Base-by-base conservation (phyloP, 495 filamentous ascomycete genomes). In the Tuber microsphaerosporum region DNA sequence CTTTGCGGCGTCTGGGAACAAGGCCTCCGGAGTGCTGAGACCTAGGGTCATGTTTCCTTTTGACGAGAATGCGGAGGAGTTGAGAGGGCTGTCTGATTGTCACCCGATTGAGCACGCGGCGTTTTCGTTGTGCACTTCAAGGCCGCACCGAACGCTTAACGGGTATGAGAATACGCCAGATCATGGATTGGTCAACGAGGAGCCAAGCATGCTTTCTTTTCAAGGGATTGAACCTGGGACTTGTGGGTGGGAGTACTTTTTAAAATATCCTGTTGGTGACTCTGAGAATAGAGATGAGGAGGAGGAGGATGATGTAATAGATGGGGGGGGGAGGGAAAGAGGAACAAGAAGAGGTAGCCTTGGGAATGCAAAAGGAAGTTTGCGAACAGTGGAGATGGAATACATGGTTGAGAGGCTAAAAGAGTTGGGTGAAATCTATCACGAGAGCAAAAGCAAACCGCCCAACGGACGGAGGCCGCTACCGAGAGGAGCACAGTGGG, bases 161-260 rank as follows among this genome's bases (percentile, higher is more conserved):
- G 75, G 75, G 8, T 65, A 75, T 70, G n/a, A n/a, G 77, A 80
- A 42, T 73, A 82, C 20, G 70, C 37, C 14, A 76, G 72, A 48
- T 65, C 26, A 34, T 65, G 71, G 74, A 22, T 31, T 74, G 16
- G 77, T 82, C 20, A 75, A 75, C 42, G 81, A 83, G 68, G 76
- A 81, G n/a, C 81, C 81, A 37, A 74, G 75, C 34, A 83, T 83
- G 81, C n/a, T 74, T 26, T 73, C 69, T 34, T 80, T 81, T 44
- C 75, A 80, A 74, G 81, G 81, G 4, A 56, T 75, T 73, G 81
- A 83, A 44, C 77, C 81, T 48, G 81, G 81, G 26, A 83, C 75
- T 31, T 82, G 77, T 43, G 81, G 81, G 16, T 83, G 81, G 81
- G 81, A 82, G 44, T 82, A 82, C 74, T 83, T 80, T 69, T 71